Evolutionary conservation across 2,329 filamentous ascomycete species (phyloP).

Genomic region (Colletotrichum sojae): DNA sequence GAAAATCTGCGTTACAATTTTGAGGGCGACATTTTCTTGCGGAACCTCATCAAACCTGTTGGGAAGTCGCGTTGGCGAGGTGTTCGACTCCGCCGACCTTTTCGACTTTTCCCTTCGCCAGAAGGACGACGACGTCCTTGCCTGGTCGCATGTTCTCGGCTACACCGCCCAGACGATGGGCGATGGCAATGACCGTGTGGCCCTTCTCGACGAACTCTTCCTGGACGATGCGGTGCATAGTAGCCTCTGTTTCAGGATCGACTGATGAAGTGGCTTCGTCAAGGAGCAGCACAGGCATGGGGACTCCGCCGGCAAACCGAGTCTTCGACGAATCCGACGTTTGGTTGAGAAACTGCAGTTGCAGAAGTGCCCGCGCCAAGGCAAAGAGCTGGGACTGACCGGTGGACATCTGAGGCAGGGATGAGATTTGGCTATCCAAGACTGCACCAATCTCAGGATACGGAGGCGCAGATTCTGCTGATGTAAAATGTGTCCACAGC

Average conservation of each 20-base stretch:
- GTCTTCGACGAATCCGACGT: neutral
- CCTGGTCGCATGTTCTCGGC: neutral
- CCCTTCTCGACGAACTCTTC: neutral
- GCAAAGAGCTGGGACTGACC: conserved; percentile 22
- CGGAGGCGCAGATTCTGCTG: neutral
- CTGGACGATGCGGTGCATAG: neutral
- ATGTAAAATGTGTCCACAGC: conserved; percentile 11
- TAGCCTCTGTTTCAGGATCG: neutral
- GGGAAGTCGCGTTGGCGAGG: neutral
- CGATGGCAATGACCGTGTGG: neutral
- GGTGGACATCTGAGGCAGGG: conserved; percentile 27
- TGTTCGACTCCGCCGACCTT: neutral
- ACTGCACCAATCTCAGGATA: neutral
- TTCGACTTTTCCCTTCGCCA: neutral
- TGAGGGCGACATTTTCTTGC: no score
- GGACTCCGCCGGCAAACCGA: neutral
- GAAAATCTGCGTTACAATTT: no score
- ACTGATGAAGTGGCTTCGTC: conserved; percentile 16
- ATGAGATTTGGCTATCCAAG: neutral
- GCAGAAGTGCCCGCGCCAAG: conserved; percentile 19
- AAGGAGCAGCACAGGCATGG: conserved; percentile 1
- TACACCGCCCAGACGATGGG: neutral
- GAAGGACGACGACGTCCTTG: neutral
- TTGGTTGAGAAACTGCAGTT: neutral
- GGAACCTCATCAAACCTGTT: no score